Evolutionary conservation across 106 monocot genomes (phyloP).

Genomic region (Dendrobium officinale): DNA sequence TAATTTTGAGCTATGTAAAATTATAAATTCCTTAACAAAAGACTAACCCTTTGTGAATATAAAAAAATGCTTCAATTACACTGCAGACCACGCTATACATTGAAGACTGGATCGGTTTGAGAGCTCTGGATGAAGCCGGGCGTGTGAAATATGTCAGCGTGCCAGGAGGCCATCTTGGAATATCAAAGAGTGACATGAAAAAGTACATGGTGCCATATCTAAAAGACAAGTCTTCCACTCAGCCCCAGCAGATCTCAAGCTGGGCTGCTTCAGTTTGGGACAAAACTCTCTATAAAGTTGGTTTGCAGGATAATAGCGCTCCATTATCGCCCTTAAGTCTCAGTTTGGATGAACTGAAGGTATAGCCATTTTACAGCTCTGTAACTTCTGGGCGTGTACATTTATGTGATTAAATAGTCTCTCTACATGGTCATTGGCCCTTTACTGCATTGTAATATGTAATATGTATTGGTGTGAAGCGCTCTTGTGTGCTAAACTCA

Average conservation of each 20-base stretch:
- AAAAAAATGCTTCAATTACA: neutral
- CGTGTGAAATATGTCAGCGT: slow-evolving; percentile 49
- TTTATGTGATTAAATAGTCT: too few species aligned
- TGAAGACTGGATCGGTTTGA: slow-evolving; percentile 90
- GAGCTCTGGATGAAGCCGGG: slow-evolving; percentile 64
- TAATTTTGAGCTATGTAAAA: too few species aligned
- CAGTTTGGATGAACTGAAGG: neutral
- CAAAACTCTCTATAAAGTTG: neutral
- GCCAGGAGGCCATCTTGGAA: slow-evolving; percentile 60
- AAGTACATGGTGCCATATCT: slow-evolving; percentile 68
- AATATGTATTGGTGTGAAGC: too few species aligned
- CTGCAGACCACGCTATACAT: slow-evolving; percentile 67
- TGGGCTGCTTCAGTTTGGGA: slow-evolving; percentile 14
- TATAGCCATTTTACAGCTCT: neutral
- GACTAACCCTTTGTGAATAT: too few species aligned
- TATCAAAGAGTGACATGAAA: slow-evolving; percentile 68
- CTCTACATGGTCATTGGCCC: too few species aligned
- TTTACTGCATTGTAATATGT: too few species aligned
- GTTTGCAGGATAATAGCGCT: neutral
- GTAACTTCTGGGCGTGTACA: neutral
- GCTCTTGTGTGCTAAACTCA: neutral
- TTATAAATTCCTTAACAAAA: too few species aligned
- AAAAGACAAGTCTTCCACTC: slow-evolving; percentile 2
- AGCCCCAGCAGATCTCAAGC: neutral
- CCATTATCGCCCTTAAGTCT: slow-evolving; percentile 6